A percentile compares a stretch with the other conserved stretches of the same genome.
Evolutionary conservation across 768 basidiomycete species (phyloP).

Genomic region (Brasilioporus rufonigricans): DNA sequence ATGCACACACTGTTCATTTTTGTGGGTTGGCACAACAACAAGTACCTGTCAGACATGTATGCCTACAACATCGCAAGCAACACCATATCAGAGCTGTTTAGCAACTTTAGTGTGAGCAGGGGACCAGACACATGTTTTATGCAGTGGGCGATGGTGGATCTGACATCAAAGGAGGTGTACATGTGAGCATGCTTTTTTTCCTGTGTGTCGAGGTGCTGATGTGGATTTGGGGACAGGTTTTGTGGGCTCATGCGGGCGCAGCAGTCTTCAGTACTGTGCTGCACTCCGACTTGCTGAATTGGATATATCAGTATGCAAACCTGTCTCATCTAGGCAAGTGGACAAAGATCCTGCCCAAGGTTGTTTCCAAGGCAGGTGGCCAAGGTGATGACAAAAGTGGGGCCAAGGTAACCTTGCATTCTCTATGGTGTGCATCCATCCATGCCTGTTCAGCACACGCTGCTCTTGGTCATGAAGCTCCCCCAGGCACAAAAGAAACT

Average conservation of each 20-base stretch:
- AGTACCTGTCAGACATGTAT: constrained; percentile 41
- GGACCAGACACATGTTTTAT: constrained; percentile 41
- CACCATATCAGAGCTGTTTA: too few relatives aligned
- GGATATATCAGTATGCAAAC: constrained; percentile 62
- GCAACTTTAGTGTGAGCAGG: constrained; percentile 17
- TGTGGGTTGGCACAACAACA: constrained; percentile 67
- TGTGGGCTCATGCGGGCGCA: constrained; percentile 54
- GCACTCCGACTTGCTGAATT: constrained; percentile 52
- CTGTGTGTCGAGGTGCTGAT: too few relatives aligned
- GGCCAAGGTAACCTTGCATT: constrained; percentile 14
- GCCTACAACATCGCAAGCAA: constrained; percentile 33
- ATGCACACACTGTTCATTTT: too few relatives aligned
- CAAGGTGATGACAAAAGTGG: not conserved
- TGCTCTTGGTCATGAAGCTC: constrained; percentile 58
- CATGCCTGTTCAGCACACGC: not conserved
- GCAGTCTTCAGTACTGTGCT: constrained; percentile 35
- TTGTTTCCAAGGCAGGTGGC: constrained; percentile 36
- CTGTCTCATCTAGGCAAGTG: constrained; percentile 58
- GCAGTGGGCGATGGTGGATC: constrained; percentile 73
- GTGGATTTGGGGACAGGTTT: too few relatives aligned
- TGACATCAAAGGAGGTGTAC: too few relatives aligned
- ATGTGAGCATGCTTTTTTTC: constrained; percentile 44
- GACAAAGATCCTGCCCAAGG: too few relatives aligned
- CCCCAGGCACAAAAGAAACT: constrained; percentile 63
- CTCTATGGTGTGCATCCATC: too few relatives aligned